These are phyloP conservation scores for Neurospora sp. DNA, from an alignment of 495 filamentous ascomycete species.

Conservation along the genomic window DNA sequence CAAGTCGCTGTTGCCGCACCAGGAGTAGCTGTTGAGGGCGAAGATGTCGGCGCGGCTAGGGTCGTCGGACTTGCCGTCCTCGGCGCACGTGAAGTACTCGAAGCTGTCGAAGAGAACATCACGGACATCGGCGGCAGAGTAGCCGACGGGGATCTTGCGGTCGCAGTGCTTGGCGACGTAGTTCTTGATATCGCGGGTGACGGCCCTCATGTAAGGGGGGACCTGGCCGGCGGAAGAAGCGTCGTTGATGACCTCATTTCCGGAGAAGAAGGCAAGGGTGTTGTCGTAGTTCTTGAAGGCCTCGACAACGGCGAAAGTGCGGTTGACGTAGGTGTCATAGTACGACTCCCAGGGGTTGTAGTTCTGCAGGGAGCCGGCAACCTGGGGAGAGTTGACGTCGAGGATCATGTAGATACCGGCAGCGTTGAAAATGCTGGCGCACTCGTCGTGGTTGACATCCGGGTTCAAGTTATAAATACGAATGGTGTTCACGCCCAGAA, in stretches of 20 bases:
- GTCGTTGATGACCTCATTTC: constrained; percentile 88
- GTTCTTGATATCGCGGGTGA: constrained; percentile 70
- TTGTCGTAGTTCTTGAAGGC: constrained; percentile 92
- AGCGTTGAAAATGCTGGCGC: constrained; percentile 84
- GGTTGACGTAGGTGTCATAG: constrained; percentile 61
- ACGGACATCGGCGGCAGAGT: constrained; percentile 85
- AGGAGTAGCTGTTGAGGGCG: constrained; percentile 90
- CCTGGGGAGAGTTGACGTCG: constrained; percentile 88
- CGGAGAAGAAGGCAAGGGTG: constrained; percentile 81
- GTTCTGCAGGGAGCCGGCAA: constrained; percentile 65
- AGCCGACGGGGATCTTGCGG: constrained; percentile 37
- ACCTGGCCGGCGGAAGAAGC: constrained; percentile 37
- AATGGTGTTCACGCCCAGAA: constrained; percentile 76
- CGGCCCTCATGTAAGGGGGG: constrained; percentile 68
- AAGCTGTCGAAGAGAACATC: constrained; percentile 66
- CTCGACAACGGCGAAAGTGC: constrained; percentile 85
- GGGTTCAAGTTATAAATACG: constrained; percentile 90
- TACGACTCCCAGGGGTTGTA: constrained; percentile 62
- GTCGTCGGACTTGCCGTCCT: constrained; percentile 52
- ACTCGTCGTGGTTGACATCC: constrained; percentile 73
- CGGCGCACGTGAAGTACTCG: constrained; percentile 76
- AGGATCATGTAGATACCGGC: constrained; percentile 52
- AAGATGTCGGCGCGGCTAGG: constrained; percentile 72
- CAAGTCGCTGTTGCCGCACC: constrained; percentile 76
- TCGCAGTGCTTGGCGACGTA: constrained; percentile 49